phyloP scores from a whole-genome alignment of 2,329 filamentous ascomycete genomes.

The Pyrenochaeta sp. region DNA sequence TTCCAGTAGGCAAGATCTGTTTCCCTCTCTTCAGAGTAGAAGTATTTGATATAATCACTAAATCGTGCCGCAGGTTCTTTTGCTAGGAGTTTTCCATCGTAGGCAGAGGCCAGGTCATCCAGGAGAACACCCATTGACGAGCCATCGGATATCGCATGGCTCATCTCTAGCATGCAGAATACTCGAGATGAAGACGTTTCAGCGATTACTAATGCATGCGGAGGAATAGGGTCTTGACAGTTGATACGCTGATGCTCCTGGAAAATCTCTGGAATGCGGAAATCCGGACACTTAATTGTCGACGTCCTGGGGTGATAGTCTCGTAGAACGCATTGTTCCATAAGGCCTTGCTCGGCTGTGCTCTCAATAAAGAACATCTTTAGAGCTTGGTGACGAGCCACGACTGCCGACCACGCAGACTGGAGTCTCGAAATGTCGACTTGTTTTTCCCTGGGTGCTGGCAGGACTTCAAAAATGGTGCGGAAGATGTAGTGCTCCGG shows the following conservation, averaged over 20 bases:
- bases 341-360: neutral
- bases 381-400: neutral
- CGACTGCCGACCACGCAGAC: neutral
- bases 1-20: neutral
- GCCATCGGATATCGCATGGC: neutral
- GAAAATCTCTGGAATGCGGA: neutral
- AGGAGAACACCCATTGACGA: neutral
- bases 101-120: neutral
- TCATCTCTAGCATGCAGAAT: neutral
- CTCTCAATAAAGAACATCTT: neutral
- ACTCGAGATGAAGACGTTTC: neutral
- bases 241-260: neutral
- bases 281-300: neutral
- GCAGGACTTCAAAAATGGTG: neutral
- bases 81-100: neutral
- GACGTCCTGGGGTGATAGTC: neutral
- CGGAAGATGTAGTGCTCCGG: neutral
- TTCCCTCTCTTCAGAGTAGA: neutral
- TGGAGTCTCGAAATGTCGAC: neutral
- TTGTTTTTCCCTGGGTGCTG: neutral
- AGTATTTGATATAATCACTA: neutral
- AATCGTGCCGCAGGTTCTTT: neutral
- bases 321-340: neutral
- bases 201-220: neutral
- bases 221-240: neutral